Base-by-base conservation (phyloP, 1,139 yeast species). In the Candida neerlandica region DNA sequence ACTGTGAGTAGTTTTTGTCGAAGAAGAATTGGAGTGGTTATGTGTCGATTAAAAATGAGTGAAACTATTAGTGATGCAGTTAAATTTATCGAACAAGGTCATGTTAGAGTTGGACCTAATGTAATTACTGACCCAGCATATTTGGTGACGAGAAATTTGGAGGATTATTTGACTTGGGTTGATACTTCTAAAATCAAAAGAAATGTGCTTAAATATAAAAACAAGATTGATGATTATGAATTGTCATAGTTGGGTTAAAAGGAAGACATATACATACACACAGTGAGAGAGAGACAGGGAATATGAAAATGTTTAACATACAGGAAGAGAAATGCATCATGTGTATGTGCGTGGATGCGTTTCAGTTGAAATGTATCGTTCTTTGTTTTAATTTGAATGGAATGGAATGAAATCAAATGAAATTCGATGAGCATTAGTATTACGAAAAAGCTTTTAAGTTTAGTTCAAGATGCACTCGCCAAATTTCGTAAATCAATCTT, bases 151-250 rank as follows among this genome's bases (percentile, higher is more conserved):
- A 78, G 95, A 64, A 90, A 85, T 59, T 80, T 94, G 86, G 99
- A 95, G 66, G 99, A 95, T 69, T 94, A 90, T 67, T 80, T 95
- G 60, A 95, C 99, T 1, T 95, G 99, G 99, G 96, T 89, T 16
- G 98, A 95, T 63, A 80, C 85, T 44, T 87, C 96, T 56, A 95
- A 94, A 85, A 92, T 95, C 69, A 92, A 89, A 78, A 81, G 88
- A 63, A 91, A 90, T 58, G 83, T 92, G 53, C 85, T 92, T 71
- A 88, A 88, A 71, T 95, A 89, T 73, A 86, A 89, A 72, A 92
- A 94, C 70, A 82, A 85, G 71, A 81, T 86, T 63, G 95, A 87
- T 69, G 95, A 87, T 69, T 87, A 81, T 65, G 89, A 84, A 54
- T 75, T 84, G 61, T 78, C 86, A 40, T 83, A 58, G 15, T 26